Conservation (phyloP, 1,284 basidiomycete genomes). For the Acaromyces ingoldii region DNA sequence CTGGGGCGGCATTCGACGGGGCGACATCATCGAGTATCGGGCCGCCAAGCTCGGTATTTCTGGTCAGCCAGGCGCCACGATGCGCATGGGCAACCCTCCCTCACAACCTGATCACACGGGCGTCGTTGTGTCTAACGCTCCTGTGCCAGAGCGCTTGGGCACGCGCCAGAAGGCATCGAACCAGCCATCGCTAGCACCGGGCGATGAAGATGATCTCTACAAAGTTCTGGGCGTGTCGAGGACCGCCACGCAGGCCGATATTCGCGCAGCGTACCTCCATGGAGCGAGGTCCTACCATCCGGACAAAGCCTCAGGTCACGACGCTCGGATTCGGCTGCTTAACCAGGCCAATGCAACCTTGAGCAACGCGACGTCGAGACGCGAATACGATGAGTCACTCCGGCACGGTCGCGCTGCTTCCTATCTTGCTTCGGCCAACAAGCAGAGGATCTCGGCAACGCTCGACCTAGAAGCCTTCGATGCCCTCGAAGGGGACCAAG, state of each 20-base stretch:
- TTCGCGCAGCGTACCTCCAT: slow-evolving; percentile 69
- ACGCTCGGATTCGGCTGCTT: neutral
- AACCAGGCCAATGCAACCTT: slow-evolving; percentile 5
- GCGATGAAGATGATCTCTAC: slow-evolving; percentile 61
- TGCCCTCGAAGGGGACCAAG: slow-evolving; percentile 8
- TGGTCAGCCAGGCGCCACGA: neutral
- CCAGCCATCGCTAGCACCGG: too few species aligned
- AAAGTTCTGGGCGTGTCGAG: slow-evolving; percentile 64
- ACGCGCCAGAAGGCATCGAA: neutral
- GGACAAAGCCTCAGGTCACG: slow-evolving; percentile 59
- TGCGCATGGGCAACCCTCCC: slow-evolving; percentile 1
- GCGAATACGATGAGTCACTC: neutral
- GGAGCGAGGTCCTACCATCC: slow-evolving; percentile 73
- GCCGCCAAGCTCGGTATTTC: neutral
- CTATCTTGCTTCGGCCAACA: neutral
- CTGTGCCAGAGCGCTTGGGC: neutral
- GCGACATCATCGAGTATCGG: slow-evolving; percentile 11
- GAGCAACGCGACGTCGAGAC: neutral
- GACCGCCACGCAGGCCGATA: slow-evolving; percentile 60
- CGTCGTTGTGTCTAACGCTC: slow-evolving; percentile 4
- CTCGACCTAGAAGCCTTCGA: slow-evolving; percentile 1
- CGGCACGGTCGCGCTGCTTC: neutral
- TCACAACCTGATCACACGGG: slow-evolving; percentile 13
- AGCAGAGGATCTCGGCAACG: neutral
- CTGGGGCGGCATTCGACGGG: slow-evolving; percentile 4